phyloP scores from a whole-genome alignment of 495 filamentous ascomycete genomes.

The Lepraria neglecta region DNA sequence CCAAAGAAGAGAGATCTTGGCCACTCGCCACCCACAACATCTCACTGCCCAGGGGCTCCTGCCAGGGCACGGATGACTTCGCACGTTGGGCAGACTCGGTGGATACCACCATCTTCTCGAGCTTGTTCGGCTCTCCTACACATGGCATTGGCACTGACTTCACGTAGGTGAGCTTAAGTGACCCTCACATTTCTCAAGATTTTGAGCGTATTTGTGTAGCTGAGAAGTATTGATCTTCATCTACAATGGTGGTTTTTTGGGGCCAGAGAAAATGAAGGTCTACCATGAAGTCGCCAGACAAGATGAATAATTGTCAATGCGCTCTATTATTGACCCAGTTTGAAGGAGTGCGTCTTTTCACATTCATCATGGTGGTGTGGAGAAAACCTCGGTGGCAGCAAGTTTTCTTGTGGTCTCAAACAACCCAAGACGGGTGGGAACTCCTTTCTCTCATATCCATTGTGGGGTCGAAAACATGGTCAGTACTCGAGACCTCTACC shows the following conservation, averaged over 20 bases:
- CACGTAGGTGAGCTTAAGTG: no score
- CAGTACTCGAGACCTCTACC: neutral
- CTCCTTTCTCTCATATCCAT: neutral
- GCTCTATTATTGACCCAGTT: neutral
- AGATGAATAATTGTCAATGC: neutral
- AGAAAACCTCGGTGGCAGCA: neutral
- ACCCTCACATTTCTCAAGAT: no score
- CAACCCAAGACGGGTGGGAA: neutral
- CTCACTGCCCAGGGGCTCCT: neutral
- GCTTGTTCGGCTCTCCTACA: no score
- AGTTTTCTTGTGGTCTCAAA: neutral
- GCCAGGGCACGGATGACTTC: no score
- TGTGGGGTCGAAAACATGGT: neutral
- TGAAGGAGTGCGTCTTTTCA: neutral
- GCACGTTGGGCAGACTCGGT: no score
- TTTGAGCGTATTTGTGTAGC: no score
- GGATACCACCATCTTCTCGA: no score
- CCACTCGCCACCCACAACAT: neutral
- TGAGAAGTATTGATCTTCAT: no score
- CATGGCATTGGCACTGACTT: no score
- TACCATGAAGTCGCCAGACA: neutral
- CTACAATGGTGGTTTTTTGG: neutral
- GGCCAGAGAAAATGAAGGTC: neutral
- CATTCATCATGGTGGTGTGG: neutral
- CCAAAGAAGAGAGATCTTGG: neutral